Evolutionary conservation across 2,329 filamentous ascomycete species (phyloP).

Genomic region (Ascochyta pisi): DNA sequence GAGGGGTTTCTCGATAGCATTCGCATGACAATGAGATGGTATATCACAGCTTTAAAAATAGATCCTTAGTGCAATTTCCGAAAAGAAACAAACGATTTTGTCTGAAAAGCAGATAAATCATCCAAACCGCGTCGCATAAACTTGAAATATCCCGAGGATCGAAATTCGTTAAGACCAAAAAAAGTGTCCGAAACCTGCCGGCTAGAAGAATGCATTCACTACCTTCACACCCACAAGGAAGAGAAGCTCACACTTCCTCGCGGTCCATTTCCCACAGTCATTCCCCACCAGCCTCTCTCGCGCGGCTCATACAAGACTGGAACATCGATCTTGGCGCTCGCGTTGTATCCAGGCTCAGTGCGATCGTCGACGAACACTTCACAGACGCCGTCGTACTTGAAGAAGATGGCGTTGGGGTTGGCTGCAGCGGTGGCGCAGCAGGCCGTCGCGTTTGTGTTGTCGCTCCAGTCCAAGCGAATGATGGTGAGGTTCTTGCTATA

Average conservation of each 20-base stretch:
- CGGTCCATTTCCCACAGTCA: slow-evolving; percentile 7
- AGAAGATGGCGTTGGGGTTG: slow-evolving; percentile 9
- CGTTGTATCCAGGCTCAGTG: background rate
- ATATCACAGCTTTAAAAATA: no score
- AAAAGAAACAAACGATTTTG: no score
- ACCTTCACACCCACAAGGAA: slow-evolving; percentile 7
- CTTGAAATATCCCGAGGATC: no score
- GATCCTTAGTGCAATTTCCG: no score
- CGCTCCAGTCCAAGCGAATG: slow-evolving; percentile 10
- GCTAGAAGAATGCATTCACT: no score
- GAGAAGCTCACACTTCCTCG: slow-evolving; percentile 13
- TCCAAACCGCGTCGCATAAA: no score
- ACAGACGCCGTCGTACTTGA: slow-evolving; percentile 12
- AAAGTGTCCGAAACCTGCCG: background rate
- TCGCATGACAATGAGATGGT: no score
- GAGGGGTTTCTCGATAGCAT: no score
- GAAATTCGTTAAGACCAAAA: no score
- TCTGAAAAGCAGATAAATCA: no score
- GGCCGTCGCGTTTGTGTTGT: slow-evolving; percentile 7
- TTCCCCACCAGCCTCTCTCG: slow-evolving; percentile 10
- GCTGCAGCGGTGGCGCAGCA: slow-evolving; percentile 8
- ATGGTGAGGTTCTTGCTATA: slow-evolving; percentile 15
- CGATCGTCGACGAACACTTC: slow-evolving; percentile 7
- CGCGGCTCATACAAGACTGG: slow-evolving; percentile 13
- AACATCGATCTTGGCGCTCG: slow-evolving; percentile 7